Percentiles rank a stretch among this genome's conserved stretches.
phyloP scores from a whole-genome alignment of 2,329 filamentous ascomycete genomes.

The Pestalotiopsis sp. region DNA sequence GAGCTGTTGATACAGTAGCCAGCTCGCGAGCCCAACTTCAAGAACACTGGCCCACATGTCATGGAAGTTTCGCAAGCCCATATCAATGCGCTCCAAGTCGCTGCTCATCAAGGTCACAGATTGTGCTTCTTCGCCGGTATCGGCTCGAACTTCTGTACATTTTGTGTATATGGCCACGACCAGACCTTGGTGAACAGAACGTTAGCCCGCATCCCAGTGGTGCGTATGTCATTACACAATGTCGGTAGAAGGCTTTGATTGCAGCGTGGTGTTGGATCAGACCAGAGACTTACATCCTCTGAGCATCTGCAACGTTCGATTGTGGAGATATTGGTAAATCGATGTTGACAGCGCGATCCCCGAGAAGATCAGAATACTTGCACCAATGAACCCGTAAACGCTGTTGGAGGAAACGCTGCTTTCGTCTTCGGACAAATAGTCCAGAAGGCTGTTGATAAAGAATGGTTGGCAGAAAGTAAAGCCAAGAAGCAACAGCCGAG shows the following conservation, averaged over 20 bases:
- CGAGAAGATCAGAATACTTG: slow-evolving; percentile 6
- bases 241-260: not conserved
- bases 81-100: slow-evolving; percentile 44
- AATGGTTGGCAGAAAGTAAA: slow-evolving; percentile 46
- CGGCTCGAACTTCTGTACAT: slow-evolving; percentile 27
- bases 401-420: slow-evolving; percentile 7
- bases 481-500: slow-evolving; percentile 35
- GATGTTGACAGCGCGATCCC: slow-evolving; percentile 7
- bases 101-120: slow-evolving; percentile 49
- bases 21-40: slow-evolving; percentile 46
- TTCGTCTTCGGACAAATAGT: slow-evolving; percentile 29
- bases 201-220: not conserved
- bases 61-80: slow-evolving; percentile 36
- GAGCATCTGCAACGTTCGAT: slow-evolving; percentile 23
- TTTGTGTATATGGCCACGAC: slow-evolving; percentile 33
- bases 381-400: slow-evolving; percentile 14
- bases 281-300: slow-evolving; percentile 25
- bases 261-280: not conserved
- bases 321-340: slow-evolving; percentile 7
- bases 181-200: slow-evolving; percentile 16
- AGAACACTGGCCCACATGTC: slow-evolving; percentile 42
- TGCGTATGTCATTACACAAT: not conserved
- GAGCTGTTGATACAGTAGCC: slow-evolving; percentile 46
- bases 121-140: slow-evolving; percentile 35
- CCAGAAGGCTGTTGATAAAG: slow-evolving; percentile 39